A percentile compares a stretch with the other conserved stretches of the same genome.
phyloP scores from a whole-genome alignment of 83 land plant genomes.

The Thuja plicata region DNA sequence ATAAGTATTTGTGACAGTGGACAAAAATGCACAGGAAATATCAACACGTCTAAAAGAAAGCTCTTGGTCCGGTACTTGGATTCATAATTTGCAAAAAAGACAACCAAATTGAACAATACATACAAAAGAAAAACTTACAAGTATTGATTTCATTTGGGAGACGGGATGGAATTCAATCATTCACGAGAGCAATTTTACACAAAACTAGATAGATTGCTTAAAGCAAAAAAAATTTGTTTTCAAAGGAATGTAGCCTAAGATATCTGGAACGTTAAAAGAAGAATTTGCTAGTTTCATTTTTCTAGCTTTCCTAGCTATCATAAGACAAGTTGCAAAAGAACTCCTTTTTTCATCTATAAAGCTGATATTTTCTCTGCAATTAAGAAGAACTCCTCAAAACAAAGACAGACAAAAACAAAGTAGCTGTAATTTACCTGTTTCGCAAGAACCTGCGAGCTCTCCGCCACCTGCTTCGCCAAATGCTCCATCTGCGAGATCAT shows the following conservation, averaged over 20 bases:
- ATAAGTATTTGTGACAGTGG: too few relatives aligned
- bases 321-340: neutral
- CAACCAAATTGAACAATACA: too few relatives aligned
- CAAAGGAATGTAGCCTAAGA: neutral
- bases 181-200: too few relatives aligned
- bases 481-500: constrained; percentile 71
- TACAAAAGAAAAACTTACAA: too few relatives aligned
- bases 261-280: neutral
- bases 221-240: too few relatives aligned
- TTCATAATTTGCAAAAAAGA: too few relatives aligned
- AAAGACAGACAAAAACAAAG: neutral
- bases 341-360: neutral
- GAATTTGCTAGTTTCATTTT: neutral
- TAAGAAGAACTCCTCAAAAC: neutral
- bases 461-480: constrained; percentile 61
- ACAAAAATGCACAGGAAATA: too few relatives aligned
- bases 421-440: constrained; percentile 53
- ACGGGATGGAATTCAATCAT: too few relatives aligned
- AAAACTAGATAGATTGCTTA: too few relatives aligned
- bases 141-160: too few relatives aligned
- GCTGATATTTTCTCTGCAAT: neutral
- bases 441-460: constrained; percentile 43
- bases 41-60: too few relatives aligned
- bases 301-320: neutral
- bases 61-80: too few relatives aligned